Conservation (phyloP, 2,329 filamentous ascomycete genomes). For the Dothidotthia symphoricarpi region DNA sequence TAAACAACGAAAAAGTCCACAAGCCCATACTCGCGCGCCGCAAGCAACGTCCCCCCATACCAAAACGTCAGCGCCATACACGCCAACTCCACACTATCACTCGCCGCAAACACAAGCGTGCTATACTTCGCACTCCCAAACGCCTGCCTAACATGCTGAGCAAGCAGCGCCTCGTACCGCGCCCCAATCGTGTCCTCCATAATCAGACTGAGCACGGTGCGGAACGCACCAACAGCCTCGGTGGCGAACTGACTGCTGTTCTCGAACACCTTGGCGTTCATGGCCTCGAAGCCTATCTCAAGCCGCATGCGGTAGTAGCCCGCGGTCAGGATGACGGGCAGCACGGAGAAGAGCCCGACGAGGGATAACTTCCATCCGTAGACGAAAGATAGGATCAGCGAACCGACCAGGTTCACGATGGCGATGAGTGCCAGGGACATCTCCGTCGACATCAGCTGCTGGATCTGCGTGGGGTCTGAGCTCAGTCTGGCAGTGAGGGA, state of each 20-base stretch:
- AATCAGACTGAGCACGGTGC: constrained; percentile 68
- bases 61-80: constrained; percentile 63
- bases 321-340: constrained; percentile 52
- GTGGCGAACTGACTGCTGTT: constrained; percentile 73
- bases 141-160: constrained; percentile 58
- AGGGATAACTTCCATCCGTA: constrained; percentile 77
- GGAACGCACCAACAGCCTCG: constrained; percentile 70
- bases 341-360: constrained; percentile 61
- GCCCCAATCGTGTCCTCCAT: constrained; percentile 65
- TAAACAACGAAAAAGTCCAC: constrained; percentile 55
- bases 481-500: constrained; percentile 59
- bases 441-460: constrained; percentile 63
- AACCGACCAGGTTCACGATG: constrained; percentile 64
- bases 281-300: constrained; percentile 66
- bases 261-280: constrained; percentile 66
- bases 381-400: constrained; percentile 64
- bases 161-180: constrained; percentile 61
- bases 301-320: constrained; percentile 54
- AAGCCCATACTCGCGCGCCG: constrained; percentile 48
- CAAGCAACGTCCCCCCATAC: constrained; percentile 46
- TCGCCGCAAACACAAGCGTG: constrained; percentile 66
- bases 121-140: constrained; percentile 61
- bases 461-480: constrained; percentile 59
- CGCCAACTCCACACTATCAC: constrained; percentile 64
- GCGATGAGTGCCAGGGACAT: constrained; percentile 61